phyloP scores from a whole-genome alignment of 139 green algal species.

The Bryopsis sp. region DNA sequence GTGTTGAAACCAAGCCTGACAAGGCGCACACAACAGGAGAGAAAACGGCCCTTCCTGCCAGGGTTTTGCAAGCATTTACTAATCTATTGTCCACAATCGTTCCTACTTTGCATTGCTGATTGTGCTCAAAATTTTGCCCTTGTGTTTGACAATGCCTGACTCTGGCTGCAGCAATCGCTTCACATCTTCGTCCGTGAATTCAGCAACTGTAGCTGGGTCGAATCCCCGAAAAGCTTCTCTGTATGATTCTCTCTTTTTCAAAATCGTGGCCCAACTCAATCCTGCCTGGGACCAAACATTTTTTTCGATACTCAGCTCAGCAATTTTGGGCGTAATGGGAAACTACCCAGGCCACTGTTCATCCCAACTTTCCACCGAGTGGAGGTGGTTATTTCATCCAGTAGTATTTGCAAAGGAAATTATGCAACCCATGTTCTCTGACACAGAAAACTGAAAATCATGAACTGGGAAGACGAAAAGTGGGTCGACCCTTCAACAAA shows the following conservation, averaged over 20 bases:
- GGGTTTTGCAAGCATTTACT: neutral
- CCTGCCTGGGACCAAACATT: slow-evolving; percentile 22
- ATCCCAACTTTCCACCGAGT: too few relatives aligned
- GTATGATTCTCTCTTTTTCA: slow-evolving; percentile 24
- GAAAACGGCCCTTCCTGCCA: too few relatives aligned
- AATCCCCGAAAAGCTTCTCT: slow-evolving; percentile 25
- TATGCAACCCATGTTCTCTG: too few relatives aligned
- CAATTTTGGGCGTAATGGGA: too few relatives aligned
- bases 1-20: too few relatives aligned
- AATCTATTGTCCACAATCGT: too few relatives aligned
- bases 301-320: neutral
- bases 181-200: slow-evolving; percentile 15
- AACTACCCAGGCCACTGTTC: too few relatives aligned
- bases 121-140: slow-evolving; percentile 19
- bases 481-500: neutral
- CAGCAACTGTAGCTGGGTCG: slow-evolving; percentile 19
- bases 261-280: slow-evolving; percentile 27
- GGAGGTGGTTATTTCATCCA: too few relatives aligned
- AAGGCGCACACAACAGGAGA: too few relatives aligned
- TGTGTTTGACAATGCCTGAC: slow-evolving; percentile 24
- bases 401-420: too few relatives aligned
- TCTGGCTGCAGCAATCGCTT: slow-evolving; percentile 19
- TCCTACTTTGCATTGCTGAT: slow-evolving; percentile 26
- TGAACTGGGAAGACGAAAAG: neutral
- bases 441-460: too few relatives aligned